Conservation (phyloP, 2,329 filamentous ascomycete species). For the Alternaria angustiovoidea region DNA sequence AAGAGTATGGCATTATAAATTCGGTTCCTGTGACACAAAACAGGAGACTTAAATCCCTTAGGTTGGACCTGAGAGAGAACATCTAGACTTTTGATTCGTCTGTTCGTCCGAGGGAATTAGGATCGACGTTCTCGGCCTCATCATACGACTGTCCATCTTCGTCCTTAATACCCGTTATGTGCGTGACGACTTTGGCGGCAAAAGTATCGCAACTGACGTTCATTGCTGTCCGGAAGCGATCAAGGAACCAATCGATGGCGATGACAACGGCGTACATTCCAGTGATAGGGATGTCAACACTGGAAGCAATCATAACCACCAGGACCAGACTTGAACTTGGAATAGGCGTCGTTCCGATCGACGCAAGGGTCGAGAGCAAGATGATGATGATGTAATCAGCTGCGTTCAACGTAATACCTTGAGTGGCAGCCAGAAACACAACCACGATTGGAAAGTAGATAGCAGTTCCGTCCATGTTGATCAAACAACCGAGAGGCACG, state of each 20-base stretch:
- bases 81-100: slow-evolving; percentile 10
- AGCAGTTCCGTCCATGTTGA: slow-evolving; percentile 55
- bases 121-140: slow-evolving; percentile 17
- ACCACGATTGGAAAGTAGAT: slow-evolving; percentile 65
- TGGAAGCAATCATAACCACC: slow-evolving; percentile 61
- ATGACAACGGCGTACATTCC: slow-evolving; percentile 63
- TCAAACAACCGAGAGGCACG: slow-evolving; percentile 57
- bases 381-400: slow-evolving; percentile 61
- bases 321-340: slow-evolving; percentile 62
- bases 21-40: not conserved
- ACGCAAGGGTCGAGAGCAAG: slow-evolving; percentile 60
- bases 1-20: slow-evolving; percentile 2
- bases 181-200: slow-evolving; percentile 52
- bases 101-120: slow-evolving; percentile 14
- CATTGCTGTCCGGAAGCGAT: slow-evolving; percentile 62
- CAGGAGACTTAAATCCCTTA: not conserved
- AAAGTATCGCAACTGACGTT: slow-evolving; percentile 63
- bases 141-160: slow-evolving; percentile 37
- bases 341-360: slow-evolving; percentile 64
- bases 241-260: slow-evolving; percentile 65
- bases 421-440: slow-evolving; percentile 62
- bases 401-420: slow-evolving; percentile 55
- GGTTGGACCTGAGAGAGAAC: too few species aligned
- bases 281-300: slow-evolving; percentile 57
- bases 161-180: slow-evolving; percentile 50